These are phyloP conservation scores for Suillus weaverae DNA, from an alignment of 768 basidiomycete genomes.

Conservation along the genomic window DNA sequence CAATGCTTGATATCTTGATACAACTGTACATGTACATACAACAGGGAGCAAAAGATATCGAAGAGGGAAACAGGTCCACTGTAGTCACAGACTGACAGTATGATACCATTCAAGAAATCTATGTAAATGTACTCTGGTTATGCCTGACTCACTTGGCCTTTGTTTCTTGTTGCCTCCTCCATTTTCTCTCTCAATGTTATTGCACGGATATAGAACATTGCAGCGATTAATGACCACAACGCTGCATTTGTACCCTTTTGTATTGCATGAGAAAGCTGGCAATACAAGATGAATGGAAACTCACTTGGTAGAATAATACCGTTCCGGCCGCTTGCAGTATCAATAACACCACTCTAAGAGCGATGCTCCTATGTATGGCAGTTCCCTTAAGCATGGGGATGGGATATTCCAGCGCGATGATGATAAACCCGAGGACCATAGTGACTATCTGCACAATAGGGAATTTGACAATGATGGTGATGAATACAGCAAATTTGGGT, in stretches of 20 bases:
- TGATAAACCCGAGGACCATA: conserved; percentile 57
- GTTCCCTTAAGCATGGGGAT: conserved; percentile 55
- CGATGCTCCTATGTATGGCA: conserved; percentile 63
- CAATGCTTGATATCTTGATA: not conserved
- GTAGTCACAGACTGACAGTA: not conserved
- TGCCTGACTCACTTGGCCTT: conserved; percentile 56
- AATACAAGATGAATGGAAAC: conserved; percentile 14
- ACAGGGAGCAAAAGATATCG: not conserved
- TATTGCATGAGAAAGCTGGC: not conserved
- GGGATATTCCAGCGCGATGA: conserved; percentile 74
- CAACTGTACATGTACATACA: not conserved
- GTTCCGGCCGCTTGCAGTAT: conserved; percentile 61
- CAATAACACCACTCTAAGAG: conserved; percentile 61
- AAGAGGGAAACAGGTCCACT: not conserved
- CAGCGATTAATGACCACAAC: conserved; percentile 76
- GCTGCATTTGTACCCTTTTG: conserved; percentile 79
- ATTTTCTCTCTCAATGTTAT: conserved; percentile 68
- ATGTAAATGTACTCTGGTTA: conserved; percentile 34
- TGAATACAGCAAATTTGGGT: conserved; percentile 59
- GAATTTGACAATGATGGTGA: conserved; percentile 70
- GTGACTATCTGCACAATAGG: conserved; percentile 74
- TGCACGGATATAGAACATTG: conserved; percentile 66
- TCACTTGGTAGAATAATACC: conserved; percentile 76
- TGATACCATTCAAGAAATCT: no score
- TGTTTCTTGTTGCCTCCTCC: conserved; percentile 62